Conservation (phyloP, 2,329 filamentous ascomycete genomes). For the Orbilia ellipsospora region DNA sequence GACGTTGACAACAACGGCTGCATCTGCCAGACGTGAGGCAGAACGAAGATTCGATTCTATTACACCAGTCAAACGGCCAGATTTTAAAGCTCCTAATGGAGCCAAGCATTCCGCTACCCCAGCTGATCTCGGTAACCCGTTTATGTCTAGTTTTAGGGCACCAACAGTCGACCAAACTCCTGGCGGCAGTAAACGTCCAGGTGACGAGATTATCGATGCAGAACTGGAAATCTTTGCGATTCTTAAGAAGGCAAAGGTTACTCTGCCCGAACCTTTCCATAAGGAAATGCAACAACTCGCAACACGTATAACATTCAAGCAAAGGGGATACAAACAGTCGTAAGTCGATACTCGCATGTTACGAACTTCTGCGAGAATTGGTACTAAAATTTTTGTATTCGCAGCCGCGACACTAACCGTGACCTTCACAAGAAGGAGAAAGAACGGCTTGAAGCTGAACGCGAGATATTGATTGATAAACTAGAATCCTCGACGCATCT, state of each 20-base stretch:
- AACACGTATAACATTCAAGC: not conserved
- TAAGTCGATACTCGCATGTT: not conserved
- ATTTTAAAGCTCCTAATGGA: not conserved
- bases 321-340: slow-evolving; percentile 8
- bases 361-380: not conserved
- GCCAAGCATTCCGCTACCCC: not conserved
- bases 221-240: slow-evolving; percentile 2
- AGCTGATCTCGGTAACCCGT: not conserved
- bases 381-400: not conserved
- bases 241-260: not conserved
- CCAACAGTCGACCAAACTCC: not conserved
- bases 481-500: not conserved
- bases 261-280: not conserved
- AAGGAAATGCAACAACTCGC: not conserved
- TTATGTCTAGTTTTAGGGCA: not conserved
- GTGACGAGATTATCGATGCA: slow-evolving; percentile 15
- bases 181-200: not conserved
- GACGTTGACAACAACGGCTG: slow-evolving; percentile 6
- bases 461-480: not conserved
- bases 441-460: not conserved
- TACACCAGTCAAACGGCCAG: slow-evolving; percentile 8
- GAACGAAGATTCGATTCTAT: not conserved
- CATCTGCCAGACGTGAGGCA: not conserved
- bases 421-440: not conserved
- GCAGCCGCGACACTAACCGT: slow-evolving; percentile 11